Percentiles rank a stretch among this genome's conserved stretches.
phyloP scores from a whole-genome alignment of 2,329 filamentous ascomycete genomes.

The Epichloe elymi region DNA sequence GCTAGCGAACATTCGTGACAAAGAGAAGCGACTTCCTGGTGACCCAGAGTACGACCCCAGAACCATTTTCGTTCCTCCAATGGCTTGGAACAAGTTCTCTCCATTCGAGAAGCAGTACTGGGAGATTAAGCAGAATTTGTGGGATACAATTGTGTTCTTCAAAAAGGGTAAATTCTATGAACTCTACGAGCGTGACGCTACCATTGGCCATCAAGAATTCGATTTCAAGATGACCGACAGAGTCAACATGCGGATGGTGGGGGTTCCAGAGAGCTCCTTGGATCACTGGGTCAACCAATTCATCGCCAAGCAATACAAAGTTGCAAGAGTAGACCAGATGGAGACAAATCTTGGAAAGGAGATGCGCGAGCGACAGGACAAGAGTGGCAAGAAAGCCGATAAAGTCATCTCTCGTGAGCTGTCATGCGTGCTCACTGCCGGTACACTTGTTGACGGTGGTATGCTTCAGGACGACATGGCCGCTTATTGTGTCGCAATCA shows the following conservation, averaged over 20 bases:
- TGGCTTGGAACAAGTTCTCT: slow-evolving; percentile 71
- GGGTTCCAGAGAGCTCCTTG: slow-evolving; percentile 89
- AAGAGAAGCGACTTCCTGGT: slow-evolving; percentile 62
- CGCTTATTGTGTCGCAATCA: slow-evolving; percentile 90
- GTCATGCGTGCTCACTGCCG: slow-evolving; percentile 78
- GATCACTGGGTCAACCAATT: slow-evolving; percentile 98
- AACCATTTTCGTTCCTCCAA: slow-evolving; percentile 78
- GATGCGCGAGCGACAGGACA: slow-evolving; percentile 82
- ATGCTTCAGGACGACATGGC: slow-evolving; percentile 99
- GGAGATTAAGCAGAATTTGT: slow-evolving; percentile 97
- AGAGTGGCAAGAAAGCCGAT: slow-evolving; percentile 59
- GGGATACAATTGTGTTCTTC: slow-evolving; percentile 97
- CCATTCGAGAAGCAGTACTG: slow-evolving; percentile 97
- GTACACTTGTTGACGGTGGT: slow-evolving; percentile 84
- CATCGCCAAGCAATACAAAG: slow-evolving; percentile 94
- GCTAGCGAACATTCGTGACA: slow-evolving; percentile 76
- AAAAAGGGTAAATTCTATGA: slow-evolving; percentile 99
- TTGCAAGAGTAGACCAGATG: slow-evolving; percentile 91
- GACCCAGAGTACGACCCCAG: slow-evolving; percentile 85
- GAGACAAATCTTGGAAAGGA: slow-evolving; percentile 93
- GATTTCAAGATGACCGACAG: slow-evolving; percentile 95
- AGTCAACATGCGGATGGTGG: slow-evolving; percentile 99
- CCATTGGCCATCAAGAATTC: slow-evolving; percentile 89
- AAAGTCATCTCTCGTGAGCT: slow-evolving; percentile 90
- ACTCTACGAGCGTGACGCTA: slow-evolving; percentile 94